Evolutionary conservation across 805 yeast genomes (phyloP), one percentile per base, ranked within the genome.

Genomic region (Candida nemodendra): DNA sequence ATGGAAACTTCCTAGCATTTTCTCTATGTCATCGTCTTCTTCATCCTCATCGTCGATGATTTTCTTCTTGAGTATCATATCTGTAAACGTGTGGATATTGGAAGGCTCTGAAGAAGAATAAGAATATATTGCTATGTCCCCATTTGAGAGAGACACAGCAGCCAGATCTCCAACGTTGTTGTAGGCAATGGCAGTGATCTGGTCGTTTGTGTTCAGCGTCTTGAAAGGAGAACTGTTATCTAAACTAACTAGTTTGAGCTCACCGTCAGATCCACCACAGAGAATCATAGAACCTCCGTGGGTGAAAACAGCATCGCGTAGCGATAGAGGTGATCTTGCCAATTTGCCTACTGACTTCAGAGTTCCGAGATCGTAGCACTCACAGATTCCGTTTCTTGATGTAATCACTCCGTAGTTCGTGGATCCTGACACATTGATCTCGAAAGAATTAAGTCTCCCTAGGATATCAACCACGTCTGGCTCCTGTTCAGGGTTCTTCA

Each of bases 241-340:
- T 25, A 70, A 47, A 35, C 74, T 77, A 1, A 79, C 56, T 3
- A 82, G 53, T 2, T 67, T 64, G 28, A 84, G 58, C 38, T 78
- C 78, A 30, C 74, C 71, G 45, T 78, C 84, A 46, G 82, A 85
- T 27, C 91, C 90, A 18, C 82, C 89, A 42, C 78, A 71, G 1
- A 79, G 65, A 1, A 71, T 65, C 54, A 76, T 65, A 24, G 74
- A 71, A 0, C 84, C 88, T 34, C 74, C 76, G 47, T 83, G 84
- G 16, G 81, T 75, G 50, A 78, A 73, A 11, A 62, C 64, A 6
- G 76, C 69, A 45, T 75, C 81, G 44, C 84, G 62, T 16, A 79
- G 51, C 0, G 78, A 70, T 21, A 69, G 52, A 25, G 68, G 66
- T 1, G 76, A 59, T 32, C 79, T 59, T 32, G 76, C 50, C 11